Evolutionary conservation across 345 rosid genomes (phyloP).

Genomic region (Boechera stricta): DNA sequence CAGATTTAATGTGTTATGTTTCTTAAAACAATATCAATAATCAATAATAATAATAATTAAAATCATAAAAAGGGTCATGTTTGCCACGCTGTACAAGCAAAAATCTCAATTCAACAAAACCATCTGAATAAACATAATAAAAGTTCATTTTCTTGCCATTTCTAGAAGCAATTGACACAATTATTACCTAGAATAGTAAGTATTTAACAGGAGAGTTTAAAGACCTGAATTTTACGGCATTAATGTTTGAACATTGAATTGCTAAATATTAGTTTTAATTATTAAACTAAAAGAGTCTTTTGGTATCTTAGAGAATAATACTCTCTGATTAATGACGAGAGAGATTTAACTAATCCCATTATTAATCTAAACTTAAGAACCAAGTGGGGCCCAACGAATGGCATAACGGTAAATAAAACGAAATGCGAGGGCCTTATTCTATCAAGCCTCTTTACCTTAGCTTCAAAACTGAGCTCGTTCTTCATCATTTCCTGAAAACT

Average conservation of each 20-base stretch:
- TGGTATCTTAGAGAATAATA: constrained; percentile 40
- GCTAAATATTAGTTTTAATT: constrained; percentile 6
- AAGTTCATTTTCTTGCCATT: constrained; percentile 28
- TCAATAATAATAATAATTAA: not conserved
- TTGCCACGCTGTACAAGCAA: constrained; percentile 24
- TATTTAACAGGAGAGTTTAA: not conserved
- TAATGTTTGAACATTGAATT: constrained; percentile 34
- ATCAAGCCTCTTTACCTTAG: constrained; percentile 23
- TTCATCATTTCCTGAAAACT: constrained; percentile 37
- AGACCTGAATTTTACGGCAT: constrained; percentile 23
- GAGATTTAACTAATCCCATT: constrained; percentile 31
- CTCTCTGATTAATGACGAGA: constrained; percentile 31
- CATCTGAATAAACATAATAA: not conserved
- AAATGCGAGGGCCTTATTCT: not conserved
- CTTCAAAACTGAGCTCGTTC: constrained; percentile 46
- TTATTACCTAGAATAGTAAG: constrained; percentile 22
- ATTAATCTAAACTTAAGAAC: constrained; percentile 15
- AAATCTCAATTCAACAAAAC: constrained; percentile 9
- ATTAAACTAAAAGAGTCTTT: constrained; percentile 21
- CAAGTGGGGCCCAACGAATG: constrained; percentile 34
- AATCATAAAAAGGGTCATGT: constrained; percentile 8
- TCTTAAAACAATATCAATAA: constrained; percentile 13
- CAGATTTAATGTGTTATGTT: not conserved
- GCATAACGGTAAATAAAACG: constrained; percentile 26
- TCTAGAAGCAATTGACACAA: constrained; percentile 38